Conservation (phyloP, 2,329 filamentous ascomycete genomes). For the Stromatinia cepivora region DNA sequence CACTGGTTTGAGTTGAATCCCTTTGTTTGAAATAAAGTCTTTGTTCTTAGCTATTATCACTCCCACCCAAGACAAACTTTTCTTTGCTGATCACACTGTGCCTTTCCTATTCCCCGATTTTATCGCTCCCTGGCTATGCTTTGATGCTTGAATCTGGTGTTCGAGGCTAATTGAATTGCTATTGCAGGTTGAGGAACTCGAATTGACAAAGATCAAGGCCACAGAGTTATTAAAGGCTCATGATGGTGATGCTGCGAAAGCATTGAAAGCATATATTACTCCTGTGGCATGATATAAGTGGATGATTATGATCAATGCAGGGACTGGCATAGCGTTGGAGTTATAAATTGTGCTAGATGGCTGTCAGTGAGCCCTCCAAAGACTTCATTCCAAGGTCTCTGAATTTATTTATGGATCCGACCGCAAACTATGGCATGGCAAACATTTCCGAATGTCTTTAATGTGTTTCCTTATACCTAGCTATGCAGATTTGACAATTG, state of each 20-base stretch:
- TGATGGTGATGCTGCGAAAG: constrained; percentile 68
- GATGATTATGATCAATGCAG: background rate
- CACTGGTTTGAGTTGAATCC: constrained; percentile 7
- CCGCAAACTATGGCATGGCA: constrained; percentile 1
- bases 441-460: background rate
- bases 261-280: constrained; percentile 61
- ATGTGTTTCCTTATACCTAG: background rate
- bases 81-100: background rate
- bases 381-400: background rate
- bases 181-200: constrained; percentile 66
- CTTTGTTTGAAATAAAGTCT: background rate
- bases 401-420: constrained; percentile 12
- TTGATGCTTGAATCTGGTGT: background rate
- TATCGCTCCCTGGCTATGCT: background rate
- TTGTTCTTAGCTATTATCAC: background rate
- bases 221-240: constrained; percentile 72
- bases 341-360: constrained; percentile 20
- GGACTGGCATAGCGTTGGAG: constrained; percentile 32
- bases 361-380: background rate
- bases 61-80: background rate
- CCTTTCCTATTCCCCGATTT: background rate
- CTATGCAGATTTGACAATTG: constrained; percentile 14
- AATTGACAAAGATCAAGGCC: constrained; percentile 69
- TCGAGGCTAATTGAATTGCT: constrained; percentile 26
- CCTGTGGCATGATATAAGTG: constrained; percentile 27